Conservation (phyloP, 495 filamentous ascomycete genomes). For the Aspergillus saccharolyticus region DNA sequence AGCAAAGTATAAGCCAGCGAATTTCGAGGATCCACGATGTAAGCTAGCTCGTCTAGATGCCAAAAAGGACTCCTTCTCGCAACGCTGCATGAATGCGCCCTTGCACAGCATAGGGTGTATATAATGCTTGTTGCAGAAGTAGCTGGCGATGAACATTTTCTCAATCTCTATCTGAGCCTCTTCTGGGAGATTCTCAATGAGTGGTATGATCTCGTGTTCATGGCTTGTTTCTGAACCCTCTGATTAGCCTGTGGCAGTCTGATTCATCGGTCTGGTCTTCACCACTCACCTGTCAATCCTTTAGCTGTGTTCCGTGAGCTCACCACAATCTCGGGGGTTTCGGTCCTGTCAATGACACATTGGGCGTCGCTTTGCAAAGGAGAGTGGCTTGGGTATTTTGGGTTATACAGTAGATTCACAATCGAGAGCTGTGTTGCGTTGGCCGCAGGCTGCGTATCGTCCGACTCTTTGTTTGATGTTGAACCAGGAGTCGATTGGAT, state of each 20-base stretch:
- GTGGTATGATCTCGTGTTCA: constrained; percentile 1
- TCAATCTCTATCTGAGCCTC: constrained; percentile 22
- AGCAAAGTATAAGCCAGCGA: constrained; percentile 22
- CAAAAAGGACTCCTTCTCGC: constrained; percentile 20
- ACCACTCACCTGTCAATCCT: constrained; percentile 2
- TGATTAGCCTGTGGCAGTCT: neutral
- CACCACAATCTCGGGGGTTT: neutral
- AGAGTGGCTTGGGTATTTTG: constrained; percentile 16
- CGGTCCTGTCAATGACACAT: constrained; percentile 4
- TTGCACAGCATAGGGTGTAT: constrained; percentile 24
- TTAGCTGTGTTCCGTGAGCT: neutral
- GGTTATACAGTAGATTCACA: constrained; percentile 25
- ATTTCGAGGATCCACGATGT: constrained; percentile 15
- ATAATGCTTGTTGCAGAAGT: constrained; percentile 26
- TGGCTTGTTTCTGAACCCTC: constrained; percentile 1
- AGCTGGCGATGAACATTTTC: constrained; percentile 26
- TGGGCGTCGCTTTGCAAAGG: constrained; percentile 5
- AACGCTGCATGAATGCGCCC: constrained; percentile 19
- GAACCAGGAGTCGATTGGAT: neutral
- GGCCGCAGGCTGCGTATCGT: neutral
- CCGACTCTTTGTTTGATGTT: constrained; percentile 4
- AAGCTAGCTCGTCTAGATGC: constrained; percentile 9
- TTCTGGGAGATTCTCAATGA: constrained; percentile 10
- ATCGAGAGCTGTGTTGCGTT: constrained; percentile 22
- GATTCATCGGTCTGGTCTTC: neutral